phyloP scores from a whole-genome alignment of 2,329 filamentous ascomycete species.

The Periconia digitata region DNA sequence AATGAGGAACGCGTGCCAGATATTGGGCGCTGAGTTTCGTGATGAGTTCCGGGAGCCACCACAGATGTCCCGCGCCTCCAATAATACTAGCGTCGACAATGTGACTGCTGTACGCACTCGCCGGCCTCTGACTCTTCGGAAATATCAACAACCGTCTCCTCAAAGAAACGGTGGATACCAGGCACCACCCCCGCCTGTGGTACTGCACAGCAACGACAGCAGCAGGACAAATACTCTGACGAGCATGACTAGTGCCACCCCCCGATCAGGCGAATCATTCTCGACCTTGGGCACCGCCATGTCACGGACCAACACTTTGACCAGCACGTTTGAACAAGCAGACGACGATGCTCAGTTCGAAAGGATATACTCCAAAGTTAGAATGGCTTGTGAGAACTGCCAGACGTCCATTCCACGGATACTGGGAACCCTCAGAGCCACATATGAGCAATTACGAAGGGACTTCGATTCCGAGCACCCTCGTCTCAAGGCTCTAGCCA shows the following conservation, averaged over 20 bases:
- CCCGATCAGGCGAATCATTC: slow-evolving; percentile 82
- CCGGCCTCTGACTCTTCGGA: slow-evolving; percentile 34
- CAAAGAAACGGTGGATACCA: slow-evolving; percentile 36
- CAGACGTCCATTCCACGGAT: slow-evolving; percentile 67
- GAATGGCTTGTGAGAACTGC: slow-evolving; percentile 72
- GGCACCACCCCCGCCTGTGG: slow-evolving; percentile 42
- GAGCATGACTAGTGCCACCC: slow-evolving; percentile 60
- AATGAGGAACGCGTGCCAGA: slow-evolving; percentile 59
- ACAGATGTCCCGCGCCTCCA: slow-evolving; percentile 22
- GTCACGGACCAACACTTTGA: slow-evolving; percentile 51
- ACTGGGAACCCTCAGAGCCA: slow-evolving; percentile 27
- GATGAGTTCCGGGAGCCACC: slow-evolving; percentile 36
- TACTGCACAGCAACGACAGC: slow-evolving; percentile 49
- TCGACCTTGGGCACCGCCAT: slow-evolving; percentile 55
- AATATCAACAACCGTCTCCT: slow-evolving; percentile 36
- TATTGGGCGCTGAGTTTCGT: slow-evolving; percentile 48
- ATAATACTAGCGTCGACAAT: slow-evolving; percentile 19
- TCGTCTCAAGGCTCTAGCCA: slow-evolving; percentile 47
- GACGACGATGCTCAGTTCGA: slow-evolving; percentile 84
- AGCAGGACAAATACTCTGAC: slow-evolving; percentile 58
- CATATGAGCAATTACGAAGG: slow-evolving; percentile 30
- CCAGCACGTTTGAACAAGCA: slow-evolving; percentile 62
- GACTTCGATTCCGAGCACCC: slow-evolving; percentile 39
- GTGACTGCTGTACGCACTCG: slow-evolving; percentile 31
- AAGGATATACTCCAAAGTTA: slow-evolving; percentile 75